Evolutionary conservation across 108 stramenopile genomes (phyloP), one percentile per base, ranked within the genome.

Genomic region (Nitzschia sp.): DNA sequence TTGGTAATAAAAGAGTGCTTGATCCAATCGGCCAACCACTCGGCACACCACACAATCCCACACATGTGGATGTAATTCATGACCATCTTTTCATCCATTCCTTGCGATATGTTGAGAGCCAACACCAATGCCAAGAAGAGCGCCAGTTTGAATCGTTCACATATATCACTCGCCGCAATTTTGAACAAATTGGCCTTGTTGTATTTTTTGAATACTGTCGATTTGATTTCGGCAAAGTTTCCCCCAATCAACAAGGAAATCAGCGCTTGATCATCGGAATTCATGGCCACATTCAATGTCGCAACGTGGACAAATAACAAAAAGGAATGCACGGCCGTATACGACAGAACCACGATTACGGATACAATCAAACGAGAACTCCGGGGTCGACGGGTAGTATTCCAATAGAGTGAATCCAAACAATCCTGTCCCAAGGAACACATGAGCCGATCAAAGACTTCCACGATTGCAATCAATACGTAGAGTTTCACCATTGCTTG

Each of bases 211-310:
- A 99, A 98, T 18, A 99, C 99, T n/a, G 88, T 86, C 28, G 72
- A 68, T 80, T 98, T 98, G 81, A 99, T 97, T 82, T 99, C 98
- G 0, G 97, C 95, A 80, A 99, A 99, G 75, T 99, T 99, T 33
- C 97, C 98, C 56, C 85, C 82, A 72, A 99, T 97, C 33, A 99
- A 80, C 6, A 98, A 77, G 2, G 96, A 88, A 30, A 98, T 32
- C 36, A 85, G 45, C 21, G 79, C 84, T 27, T 87, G 82, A 48
- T 98, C 87, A 18, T 85, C 71, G 29, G 92, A 84, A 79, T 99
- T 98, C 59, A 97, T 85, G 31, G 93, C 91, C 18, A 97, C 97
- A 62, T 97, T 95, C 51, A 94, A 70, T 24, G 92, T 91, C 27
- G 90, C 91, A 29, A 93, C 87, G 38, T 93, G 90, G 0, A 95